Evolutionary conservation across 805 yeast genomes (phyloP).

Genomic region (Wickerhamiella domercqiae): DNA sequence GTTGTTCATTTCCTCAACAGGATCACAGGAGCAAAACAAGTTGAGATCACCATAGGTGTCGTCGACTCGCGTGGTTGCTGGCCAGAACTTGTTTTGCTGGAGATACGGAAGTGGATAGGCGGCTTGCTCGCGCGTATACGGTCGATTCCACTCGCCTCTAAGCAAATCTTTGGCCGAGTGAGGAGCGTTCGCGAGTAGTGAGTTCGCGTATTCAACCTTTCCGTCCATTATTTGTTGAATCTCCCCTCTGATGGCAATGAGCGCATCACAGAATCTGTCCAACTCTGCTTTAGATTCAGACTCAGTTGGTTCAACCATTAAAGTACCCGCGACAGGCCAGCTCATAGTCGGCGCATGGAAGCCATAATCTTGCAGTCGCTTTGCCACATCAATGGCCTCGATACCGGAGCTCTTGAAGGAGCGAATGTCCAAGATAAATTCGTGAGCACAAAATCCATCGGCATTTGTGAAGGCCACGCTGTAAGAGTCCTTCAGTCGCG

Average conservation of each 20-base stretch:
- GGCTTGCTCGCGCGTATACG: conserved; percentile 84
- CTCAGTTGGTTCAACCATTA: conserved; percentile 98
- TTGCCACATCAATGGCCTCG: conserved; percentile 94
- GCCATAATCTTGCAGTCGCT: conserved; percentile 93
- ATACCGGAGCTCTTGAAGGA: conserved; percentile 64
- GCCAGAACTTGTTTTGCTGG: conserved; percentile 78
- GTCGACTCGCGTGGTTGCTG: conserved; percentile 80
- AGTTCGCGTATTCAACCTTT: conserved; percentile 40
- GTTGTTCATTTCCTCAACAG: conserved; percentile 12
- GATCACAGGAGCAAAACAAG: conserved; percentile 72
- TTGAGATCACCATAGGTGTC: conserved; percentile 91
- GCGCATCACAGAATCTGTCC: conserved; percentile 77
- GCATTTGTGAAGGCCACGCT: conserved; percentile 56
- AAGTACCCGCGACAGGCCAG: conserved; percentile 94
- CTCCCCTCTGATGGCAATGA: conserved; percentile 70
- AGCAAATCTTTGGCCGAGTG: conserved; percentile 74
- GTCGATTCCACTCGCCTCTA: conserved; percentile 65
- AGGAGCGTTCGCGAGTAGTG: conserved; percentile 76
- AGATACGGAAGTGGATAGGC: conserved; percentile 79
- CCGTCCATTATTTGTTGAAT: conserved; percentile 58
- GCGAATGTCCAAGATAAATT: conserved; percentile 83
- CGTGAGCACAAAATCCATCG: conserved; percentile 82
- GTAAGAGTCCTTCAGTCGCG: conserved; percentile 53
- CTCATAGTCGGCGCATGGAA: conserved; percentile 99
- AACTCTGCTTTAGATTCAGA: conserved; percentile 78